phyloP scores from a whole-genome alignment of 805 yeast genomes.

The Candida incommunis region DNA sequence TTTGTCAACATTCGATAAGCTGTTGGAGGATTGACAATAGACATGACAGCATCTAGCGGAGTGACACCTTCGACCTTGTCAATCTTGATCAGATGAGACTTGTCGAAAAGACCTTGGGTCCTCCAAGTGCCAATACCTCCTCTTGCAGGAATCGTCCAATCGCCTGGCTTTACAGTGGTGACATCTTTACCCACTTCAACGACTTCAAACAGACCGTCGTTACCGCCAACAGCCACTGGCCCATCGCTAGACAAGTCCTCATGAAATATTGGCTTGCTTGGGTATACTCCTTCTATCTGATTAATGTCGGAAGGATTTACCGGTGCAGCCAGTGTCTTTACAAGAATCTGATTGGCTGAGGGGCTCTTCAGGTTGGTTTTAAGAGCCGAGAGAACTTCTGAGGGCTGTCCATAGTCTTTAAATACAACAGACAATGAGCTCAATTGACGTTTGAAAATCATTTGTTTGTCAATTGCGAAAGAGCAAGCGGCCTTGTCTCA shows the following conservation, averaged over 20 bases:
- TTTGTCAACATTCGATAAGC: slow-evolving; percentile 79
- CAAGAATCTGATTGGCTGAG: slow-evolving; percentile 30
- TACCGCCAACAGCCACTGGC: slow-evolving; percentile 79
- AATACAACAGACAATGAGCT: slow-evolving; percentile 38
- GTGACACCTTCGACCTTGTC: slow-evolving; percentile 29
- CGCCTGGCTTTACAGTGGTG: slow-evolving; percentile 42
- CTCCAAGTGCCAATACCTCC: slow-evolving; percentile 94
- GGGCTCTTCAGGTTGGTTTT: slow-evolving; percentile 23
- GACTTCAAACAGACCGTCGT: slow-evolving; percentile 86
- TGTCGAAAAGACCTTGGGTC: slow-evolving; percentile 47
- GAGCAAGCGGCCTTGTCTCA: too few relatives aligned
- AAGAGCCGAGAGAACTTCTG: slow-evolving; percentile 22
- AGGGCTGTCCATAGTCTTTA: slow-evolving; percentile 45
- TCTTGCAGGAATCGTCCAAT: slow-evolving; percentile 71
- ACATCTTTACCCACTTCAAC: slow-evolving; percentile 51
- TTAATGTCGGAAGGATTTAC: slow-evolving; percentile 83
- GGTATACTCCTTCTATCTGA: slow-evolving; percentile 78
- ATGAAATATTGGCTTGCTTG: slow-evolving; percentile 51
- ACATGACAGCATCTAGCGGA: slow-evolving; percentile 55
- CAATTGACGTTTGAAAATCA: not conserved
- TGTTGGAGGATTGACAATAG: slow-evolving; percentile 83
- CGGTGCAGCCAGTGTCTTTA: slow-evolving; percentile 66
- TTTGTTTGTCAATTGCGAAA: too few relatives aligned
- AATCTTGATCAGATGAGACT: slow-evolving; percentile 41
- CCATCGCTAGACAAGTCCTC: slow-evolving; percentile 33